Evolutionary conservation across 2,329 filamentous ascomycete species (phyloP), one percentile per base, ranked within the genome.

Genomic region (Pestalotiopsis sp.): DNA sequence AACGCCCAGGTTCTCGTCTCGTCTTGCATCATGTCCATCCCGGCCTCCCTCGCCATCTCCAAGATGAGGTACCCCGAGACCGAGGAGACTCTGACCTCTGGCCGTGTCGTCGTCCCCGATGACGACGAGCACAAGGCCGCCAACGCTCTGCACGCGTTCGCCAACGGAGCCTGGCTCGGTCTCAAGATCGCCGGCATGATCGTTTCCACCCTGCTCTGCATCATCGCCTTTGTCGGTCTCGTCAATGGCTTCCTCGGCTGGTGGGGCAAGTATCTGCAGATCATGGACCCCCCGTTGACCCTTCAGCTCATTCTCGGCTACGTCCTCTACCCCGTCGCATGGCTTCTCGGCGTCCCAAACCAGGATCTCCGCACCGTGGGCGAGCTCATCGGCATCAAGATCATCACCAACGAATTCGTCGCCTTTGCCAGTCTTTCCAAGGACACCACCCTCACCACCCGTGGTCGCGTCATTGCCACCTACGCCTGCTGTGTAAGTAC

Each of bases 1-100:
- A 96, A 94, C 79, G 85, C 93, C 0, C 92, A 97, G 79, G 94
- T 93, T 3, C 85, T 98, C 61, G 92, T 97, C 36, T 97, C 93
- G 2, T 95, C 93, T 7, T 97, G 94, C 78, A 94, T 97, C 79
- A 98, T 98, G 95, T 95, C 92, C 75, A 97, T 97, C 72, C 95
- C 95, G 0, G 94, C 94, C 1, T 97, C 94, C 3, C 86, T 98
- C 14, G 94, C 94, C 65, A 91, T 96, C 70, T 95, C 92, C 72
- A 97, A 97, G 83, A 86, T 97, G 75, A 92, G 95, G 68, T 97
- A 92, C 79, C 95, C 95, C 2, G 95, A 97, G 82, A 91, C 90
- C 3, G 93, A 97, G 79, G 92, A 95, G 80, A 93, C 93, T 0
- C 84, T 97, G 45, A 97, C 94, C 0, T 91, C 93, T 4, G 93